Base-by-base conservation (phyloP, 1,284 basidiomycete species). In the Stygiomarasmius scandens region DNA sequence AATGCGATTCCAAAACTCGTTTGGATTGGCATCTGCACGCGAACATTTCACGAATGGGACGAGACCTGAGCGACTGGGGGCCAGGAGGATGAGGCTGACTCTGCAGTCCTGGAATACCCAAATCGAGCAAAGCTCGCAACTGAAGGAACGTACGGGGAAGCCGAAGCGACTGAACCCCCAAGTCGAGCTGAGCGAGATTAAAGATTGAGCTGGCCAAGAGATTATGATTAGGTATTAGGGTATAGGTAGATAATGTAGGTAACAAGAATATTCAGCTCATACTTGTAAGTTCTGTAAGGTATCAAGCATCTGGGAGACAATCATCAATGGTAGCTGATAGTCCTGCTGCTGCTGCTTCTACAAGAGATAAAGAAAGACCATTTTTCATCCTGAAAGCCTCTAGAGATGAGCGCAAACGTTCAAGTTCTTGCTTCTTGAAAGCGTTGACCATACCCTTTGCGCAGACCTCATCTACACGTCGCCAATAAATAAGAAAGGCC, bases 401-500 rank as follows among this genome's bases (percentile, higher is more conserved):
- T n/a, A 41, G 4, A 9, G 38, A 41, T 4, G 6, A 4, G 4
- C 16, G 4, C 11, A 41, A 4, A 9, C n/a, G 11, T 19, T 41
- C 14, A 4, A 41, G 16, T 41, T 41, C 38, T 41, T 41, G 8
- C 38, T 41, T 41, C 16, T 41, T 41, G 8, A 4, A 41, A 9
- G n/a, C 38, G 16, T n/a, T 4, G 16, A 41, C 38, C 11, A 19
- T 32, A 6, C 29, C 29, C 12, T 32, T 32, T 6, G 29, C 29
- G 29, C 5, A 5, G 12, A 32, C 12, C 12, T 41, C 38, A 41
- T 41, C n/a, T 4, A 41, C 16, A 8, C 38, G 4, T 41, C 38
- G 6, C 38, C 38, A 41, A 41, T 41, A 41, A 32, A 60, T 55
- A 0, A 62, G 50, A 29, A 62, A 62, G 24, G 55, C 58, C 2